Conservation (phyloP, 176 grass and related monocot genomes). For the Luzula sylvatica region DNA sequence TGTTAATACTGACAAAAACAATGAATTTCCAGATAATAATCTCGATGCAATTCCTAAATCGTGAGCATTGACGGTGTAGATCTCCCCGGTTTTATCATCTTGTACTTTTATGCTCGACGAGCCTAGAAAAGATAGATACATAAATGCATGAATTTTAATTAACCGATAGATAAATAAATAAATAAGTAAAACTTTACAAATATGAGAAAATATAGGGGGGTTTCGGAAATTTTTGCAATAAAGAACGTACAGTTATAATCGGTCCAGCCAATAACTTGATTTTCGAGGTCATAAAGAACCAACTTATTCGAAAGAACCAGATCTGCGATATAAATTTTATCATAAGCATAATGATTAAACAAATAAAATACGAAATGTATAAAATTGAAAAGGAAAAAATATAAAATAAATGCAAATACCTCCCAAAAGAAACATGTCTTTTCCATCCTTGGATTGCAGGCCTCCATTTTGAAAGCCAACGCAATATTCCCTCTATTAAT, state of each 20-base stretch:
- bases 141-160: no score
- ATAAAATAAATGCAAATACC: constrained; percentile 32
- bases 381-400: constrained; percentile 10
- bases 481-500: constrained; percentile 35
- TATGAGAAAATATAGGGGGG: background rate
- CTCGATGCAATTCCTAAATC: constrained; percentile 48
- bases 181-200: background rate
- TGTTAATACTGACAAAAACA: constrained; percentile 34
- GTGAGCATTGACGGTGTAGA: constrained; percentile 40
- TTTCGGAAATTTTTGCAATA: no score
- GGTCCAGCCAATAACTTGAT: constrained; percentile 82
- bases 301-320: constrained; percentile 84
- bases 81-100: constrained; percentile 49
- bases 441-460: constrained; percentile 80
- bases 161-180: background rate
- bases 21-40: constrained; percentile 30
- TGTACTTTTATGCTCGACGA: constrained; percentile 86
- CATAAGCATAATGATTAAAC: constrained; percentile 3
- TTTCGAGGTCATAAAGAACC: constrained; percentile 91
- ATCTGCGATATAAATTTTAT: constrained; percentile 42
- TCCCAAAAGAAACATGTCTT: constrained; percentile 91
- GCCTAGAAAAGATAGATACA: constrained; percentile 58
- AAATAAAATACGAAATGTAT: constrained; percentile 1
- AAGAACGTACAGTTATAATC: constrained; percentile 94
- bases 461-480: constrained; percentile 80